phyloP scores from a whole-genome alignment of 306 rosid genomes.

The Argentina anserina region DNA sequence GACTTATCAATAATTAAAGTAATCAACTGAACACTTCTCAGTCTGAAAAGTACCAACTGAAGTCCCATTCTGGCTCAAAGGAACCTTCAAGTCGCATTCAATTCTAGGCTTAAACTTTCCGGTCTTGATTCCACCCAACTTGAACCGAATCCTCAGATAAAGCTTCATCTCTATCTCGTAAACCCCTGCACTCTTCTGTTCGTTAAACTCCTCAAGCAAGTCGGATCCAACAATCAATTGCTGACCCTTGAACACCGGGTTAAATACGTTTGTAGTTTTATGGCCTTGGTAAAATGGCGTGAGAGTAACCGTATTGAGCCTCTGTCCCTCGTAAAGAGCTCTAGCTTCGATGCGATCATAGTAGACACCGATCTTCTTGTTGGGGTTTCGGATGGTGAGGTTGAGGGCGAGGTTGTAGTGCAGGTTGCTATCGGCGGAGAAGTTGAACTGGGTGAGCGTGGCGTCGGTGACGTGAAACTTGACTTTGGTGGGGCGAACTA shows the following conservation, averaged over 20 bases:
- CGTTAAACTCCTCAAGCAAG: slow-evolving; percentile 16
- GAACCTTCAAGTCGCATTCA: slow-evolving; percentile 51
- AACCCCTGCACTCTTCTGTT: slow-evolving; percentile 36
- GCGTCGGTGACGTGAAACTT: slow-evolving; percentile 47
- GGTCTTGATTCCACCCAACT: slow-evolving; percentile 37
- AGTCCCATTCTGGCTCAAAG: slow-evolving; percentile 31
- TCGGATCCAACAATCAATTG: slow-evolving; percentile 17
- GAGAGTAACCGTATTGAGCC: slow-evolving; percentile 22
- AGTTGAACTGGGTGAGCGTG: slow-evolving; percentile 49
- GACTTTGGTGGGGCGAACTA: slow-evolving; percentile 51
- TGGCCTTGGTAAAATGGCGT: slow-evolving; percentile 59
- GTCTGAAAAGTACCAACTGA: slow-evolving; percentile 29
- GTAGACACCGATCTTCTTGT: slow-evolving; percentile 59
- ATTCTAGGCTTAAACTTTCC: slow-evolving; percentile 53
- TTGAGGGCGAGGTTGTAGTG: slow-evolving; percentile 24
- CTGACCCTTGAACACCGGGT: slow-evolving; percentile 42
- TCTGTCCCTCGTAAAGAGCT: slow-evolving; percentile 34
- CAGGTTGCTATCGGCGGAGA: slow-evolving; percentile 27
- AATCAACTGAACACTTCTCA: slow-evolving; percentile 50
- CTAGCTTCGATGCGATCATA: slow-evolving; percentile 56
- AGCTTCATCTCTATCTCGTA: slow-evolving; percentile 54
- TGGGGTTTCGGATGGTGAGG: slow-evolving; percentile 58
- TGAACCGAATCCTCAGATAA: slow-evolving; percentile 52
- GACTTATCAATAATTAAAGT: slow-evolving; percentile 22
- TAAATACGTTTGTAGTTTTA: slow-evolving; percentile 39